Conservation (phyloP, 345 rosid species). For the Populus tremula region DNA sequence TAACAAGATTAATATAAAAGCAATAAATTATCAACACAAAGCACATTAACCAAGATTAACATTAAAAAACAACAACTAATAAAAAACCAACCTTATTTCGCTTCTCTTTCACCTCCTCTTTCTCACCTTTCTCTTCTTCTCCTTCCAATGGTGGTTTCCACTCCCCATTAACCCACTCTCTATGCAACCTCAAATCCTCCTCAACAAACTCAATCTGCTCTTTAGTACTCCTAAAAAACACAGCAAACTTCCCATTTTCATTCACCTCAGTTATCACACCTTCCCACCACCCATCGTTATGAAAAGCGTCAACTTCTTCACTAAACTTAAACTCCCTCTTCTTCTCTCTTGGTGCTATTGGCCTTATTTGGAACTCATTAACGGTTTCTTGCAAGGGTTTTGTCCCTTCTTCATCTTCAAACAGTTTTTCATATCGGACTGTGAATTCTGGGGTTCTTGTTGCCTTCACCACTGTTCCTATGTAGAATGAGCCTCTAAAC, state of each 20-base stretch:
- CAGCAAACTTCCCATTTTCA: constrained; percentile 49
- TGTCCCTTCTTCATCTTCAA: constrained; percentile 46
- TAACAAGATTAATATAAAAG: neutral
- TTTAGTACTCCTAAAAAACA: constrained; percentile 50
- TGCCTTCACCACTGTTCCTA: constrained; percentile 43
- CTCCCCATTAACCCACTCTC: constrained; percentile 60
- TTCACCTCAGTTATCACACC: constrained; percentile 57
- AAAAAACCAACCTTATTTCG: constrained; percentile 15
- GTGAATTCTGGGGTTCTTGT: constrained; percentile 30
- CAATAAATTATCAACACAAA: neutral
- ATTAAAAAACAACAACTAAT: neutral
- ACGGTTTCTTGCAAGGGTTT: constrained; percentile 44
- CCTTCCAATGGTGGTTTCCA: constrained; percentile 66
- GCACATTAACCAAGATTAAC: neutral
- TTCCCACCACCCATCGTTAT: constrained; percentile 92
- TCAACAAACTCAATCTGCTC: constrained; percentile 55
- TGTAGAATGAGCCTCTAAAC: constrained; percentile 71
- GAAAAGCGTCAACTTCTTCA: constrained; percentile 65
- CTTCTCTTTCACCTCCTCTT: constrained; percentile 12
- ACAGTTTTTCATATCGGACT: constrained; percentile 49
- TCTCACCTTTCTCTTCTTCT: constrained; percentile 13
- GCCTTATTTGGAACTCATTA: constrained; percentile 43
- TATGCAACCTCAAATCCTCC: constrained; percentile 55
- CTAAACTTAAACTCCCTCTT: constrained; percentile 38
- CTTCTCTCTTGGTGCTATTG: constrained; percentile 53